phyloP scores from a whole-genome alignment of 208 protist species.

The Strigomonas culicis region DNA sequence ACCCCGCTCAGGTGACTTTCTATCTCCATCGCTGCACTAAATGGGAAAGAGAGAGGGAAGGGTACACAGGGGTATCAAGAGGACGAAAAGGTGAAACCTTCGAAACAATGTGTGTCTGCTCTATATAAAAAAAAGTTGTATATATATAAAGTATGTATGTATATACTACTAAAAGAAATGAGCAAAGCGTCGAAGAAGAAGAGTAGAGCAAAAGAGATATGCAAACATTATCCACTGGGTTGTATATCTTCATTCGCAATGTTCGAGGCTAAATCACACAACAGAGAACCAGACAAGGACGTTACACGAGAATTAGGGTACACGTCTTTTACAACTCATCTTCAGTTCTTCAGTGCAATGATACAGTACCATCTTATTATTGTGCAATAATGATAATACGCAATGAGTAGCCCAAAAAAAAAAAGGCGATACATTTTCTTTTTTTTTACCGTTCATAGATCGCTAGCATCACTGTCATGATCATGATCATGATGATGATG shows the following conservation, averaged over 20 bases:
- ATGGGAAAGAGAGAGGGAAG: not conserved
- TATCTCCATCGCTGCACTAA: constrained; percentile 5
- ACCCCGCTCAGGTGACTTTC: constrained; percentile 28
- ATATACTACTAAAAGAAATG: not conserved
- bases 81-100: too few species aligned
- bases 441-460: not conserved
- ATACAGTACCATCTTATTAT: too few species aligned
- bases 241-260: not conserved
- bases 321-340: too few species aligned
- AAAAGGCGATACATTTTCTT: not conserved
- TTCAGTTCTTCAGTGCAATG: too few species aligned
- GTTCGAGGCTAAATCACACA: not conserved
- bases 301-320: too few species aligned
- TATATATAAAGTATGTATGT: not conserved
- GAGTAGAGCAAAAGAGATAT: constrained; percentile 7
- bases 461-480: not conserved
- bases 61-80: too few species aligned
- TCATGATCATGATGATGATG: not conserved
- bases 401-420: too few species aligned
- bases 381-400: too few species aligned
- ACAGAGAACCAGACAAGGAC: not conserved
- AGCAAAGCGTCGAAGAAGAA: not conserved
- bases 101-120: too few species aligned
- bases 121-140: not conserved
- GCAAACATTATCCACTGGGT: too few species aligned